phyloP scores from a whole-genome alignment of 1,284 basidiomycete genomes.

The Caloboletus firmus region DNA sequence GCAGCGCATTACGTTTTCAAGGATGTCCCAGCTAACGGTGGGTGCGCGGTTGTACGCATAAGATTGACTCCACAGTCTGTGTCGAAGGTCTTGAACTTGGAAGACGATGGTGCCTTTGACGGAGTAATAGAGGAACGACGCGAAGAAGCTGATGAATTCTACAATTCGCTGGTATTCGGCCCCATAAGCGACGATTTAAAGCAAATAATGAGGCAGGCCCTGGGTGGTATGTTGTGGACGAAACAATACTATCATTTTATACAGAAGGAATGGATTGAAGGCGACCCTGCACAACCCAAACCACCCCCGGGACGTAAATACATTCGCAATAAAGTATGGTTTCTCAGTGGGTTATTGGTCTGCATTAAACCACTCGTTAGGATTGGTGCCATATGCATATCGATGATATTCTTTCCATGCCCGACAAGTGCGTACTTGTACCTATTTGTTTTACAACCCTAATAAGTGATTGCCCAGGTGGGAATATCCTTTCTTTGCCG shows the following conservation, averaged over 20 bases:
- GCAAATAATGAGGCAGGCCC: constrained; percentile 96
- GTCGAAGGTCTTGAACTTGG: constrained; percentile 74
- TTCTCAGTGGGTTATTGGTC: not conserved
- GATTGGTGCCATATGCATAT: constrained; percentile 96
- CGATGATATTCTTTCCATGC: constrained; percentile 97
- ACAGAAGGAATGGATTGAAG: constrained; percentile 94
- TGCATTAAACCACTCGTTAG: constrained; percentile 37
- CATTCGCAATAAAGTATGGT: constrained; percentile 74
- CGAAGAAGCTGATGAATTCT: constrained; percentile 96
- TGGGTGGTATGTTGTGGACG: constrained; percentile 98
- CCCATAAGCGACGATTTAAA: constrained; percentile 89
- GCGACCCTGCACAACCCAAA: constrained; percentile 92
- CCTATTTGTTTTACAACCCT: not conserved
- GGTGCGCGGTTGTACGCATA: constrained; percentile 92
- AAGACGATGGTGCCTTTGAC: constrained; percentile 91
- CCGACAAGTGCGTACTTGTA: constrained; percentile 73
- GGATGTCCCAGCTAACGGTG: constrained; percentile 86
- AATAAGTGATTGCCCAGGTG: constrained; percentile 52
- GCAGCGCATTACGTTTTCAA: constrained; percentile 90
- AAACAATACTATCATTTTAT: constrained; percentile 98
- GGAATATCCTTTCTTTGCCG: constrained; percentile 97
- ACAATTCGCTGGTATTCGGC: constrained; percentile 75
- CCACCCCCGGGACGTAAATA: constrained; percentile 89
- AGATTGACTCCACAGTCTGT: constrained; percentile 84
- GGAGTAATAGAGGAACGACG: constrained; percentile 85